These are phyloP conservation scores for Spizellomyces sp. DNA, from an alignment of 192 early-diverging fungal species.

Conservation along the genomic window DNA sequence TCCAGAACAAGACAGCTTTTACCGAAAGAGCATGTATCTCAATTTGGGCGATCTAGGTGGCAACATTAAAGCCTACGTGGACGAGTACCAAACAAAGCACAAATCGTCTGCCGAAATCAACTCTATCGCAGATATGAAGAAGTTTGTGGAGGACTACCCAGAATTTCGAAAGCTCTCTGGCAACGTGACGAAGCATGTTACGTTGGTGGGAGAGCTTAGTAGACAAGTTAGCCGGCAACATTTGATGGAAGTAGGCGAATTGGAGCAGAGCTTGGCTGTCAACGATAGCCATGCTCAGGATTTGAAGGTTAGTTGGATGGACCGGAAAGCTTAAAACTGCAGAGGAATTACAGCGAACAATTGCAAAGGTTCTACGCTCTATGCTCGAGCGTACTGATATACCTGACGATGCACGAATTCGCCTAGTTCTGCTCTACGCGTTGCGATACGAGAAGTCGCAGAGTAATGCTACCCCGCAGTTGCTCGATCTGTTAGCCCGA, in stretches of 20 bases:
- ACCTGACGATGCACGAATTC: constrained; percentile 72
- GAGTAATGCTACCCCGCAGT: constrained; percentile 67
- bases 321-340: not conserved
- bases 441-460: constrained; percentile 87
- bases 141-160: constrained; percentile 98
- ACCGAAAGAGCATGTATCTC: constrained; percentile 84
- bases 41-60: constrained; percentile 94
- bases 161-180: constrained; percentile 95
- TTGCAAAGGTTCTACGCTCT: constrained; percentile 60
- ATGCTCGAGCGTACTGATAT: constrained; percentile 71
- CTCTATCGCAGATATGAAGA: constrained; percentile 97
- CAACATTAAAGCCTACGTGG: constrained; percentile 92
- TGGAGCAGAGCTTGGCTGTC: constrained; percentile 94
- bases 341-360: not conserved
- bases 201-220: constrained; percentile 95
- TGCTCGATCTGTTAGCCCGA: constrained; percentile 75
- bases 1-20: constrained; percentile 90
- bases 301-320: constrained; percentile 62
- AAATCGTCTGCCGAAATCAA: constrained; percentile 90
- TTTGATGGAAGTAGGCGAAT: constrained; percentile 84
- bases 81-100: constrained; percentile 91
- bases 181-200: constrained; percentile 98
- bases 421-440: constrained; percentile 84
- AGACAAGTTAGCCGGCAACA: constrained; percentile 71
- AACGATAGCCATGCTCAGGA: constrained; percentile 83